Evolutionary conservation across 371 early-diverging fungal species (phyloP), one percentile per base, ranked within the genome.

Genomic region (Haplosporangium sp.): DNA sequence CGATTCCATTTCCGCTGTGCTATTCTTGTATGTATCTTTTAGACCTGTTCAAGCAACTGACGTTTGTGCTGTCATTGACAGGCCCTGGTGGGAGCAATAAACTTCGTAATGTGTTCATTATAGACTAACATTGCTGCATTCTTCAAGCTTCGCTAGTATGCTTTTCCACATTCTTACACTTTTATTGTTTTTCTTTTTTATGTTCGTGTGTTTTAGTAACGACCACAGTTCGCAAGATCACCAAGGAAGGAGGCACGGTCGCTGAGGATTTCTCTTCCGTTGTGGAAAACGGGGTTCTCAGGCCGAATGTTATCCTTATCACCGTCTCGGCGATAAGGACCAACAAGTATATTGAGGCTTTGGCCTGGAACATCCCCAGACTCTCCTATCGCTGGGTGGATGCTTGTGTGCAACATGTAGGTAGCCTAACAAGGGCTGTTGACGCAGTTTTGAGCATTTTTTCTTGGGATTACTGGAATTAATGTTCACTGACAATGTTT

Each of bases 341-440:
- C 1, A 41, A 43, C 20, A 79, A 79, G 47, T 79, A 64, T 40
- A 45, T 72, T 11, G 50, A 56, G 5, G 72, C 79, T 2, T 16
- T 79, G 42, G 73, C 79, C 0, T 10, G 68, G 50, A 68, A 68
- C 45, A 23, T 72, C 40, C 69, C 79, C 9, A 62, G 79, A 1
- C 18, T 79, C 0, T 64, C 69, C 0, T 37, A 61, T 54, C 56
- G 52, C 1, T 79, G 79, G 79, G 38, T 79, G n/a, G 79, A 79
- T 29, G 10, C n/a, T 10, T 68, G 79, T 23, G 16, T 21, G 7
- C 54, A 55, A 3, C 46, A 45, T 16, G 79, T 77, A 76, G 21
- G 67, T 37, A 18, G 3, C 21, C 41, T 14, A 29, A 42, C 13
- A 21, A 51, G 20, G 7, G 18, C 10, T 11, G 18, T 40, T 38